These are phyloP conservation scores for Entomortierella beljakovae DNA, from an alignment of 192 early-diverging fungal species.

Conservation along the genomic window DNA sequence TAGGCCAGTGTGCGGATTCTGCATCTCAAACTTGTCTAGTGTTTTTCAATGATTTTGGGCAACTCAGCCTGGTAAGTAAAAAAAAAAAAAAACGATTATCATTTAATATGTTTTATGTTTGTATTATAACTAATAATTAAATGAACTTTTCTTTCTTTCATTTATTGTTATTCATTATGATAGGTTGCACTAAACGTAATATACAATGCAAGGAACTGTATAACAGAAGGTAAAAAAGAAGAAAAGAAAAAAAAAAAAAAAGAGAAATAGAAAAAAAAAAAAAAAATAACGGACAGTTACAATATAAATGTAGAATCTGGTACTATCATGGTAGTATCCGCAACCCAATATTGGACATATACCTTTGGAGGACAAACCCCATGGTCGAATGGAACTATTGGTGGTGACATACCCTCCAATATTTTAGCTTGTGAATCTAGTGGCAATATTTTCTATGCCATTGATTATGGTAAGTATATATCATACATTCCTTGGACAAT, in stretches of 20 bases:
- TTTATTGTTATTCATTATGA: neutral
- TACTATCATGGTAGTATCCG: too few species aligned
- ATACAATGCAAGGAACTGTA: too few species aligned
- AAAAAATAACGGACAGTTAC: too few species aligned
- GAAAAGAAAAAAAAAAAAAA: too few species aligned
- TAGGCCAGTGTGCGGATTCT: neutral
- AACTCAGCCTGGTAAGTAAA: neutral
- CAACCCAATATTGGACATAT: too few species aligned
- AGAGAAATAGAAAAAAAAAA: too few species aligned
- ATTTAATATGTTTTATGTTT: neutral
- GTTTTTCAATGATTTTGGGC: neutral
- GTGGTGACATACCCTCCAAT: neutral
- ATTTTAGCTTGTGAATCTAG: conserved; percentile 9
- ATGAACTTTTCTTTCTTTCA: neutral
- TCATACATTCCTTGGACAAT: too few species aligned
- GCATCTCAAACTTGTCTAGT: conserved; percentile 5
- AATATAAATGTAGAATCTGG: too few species aligned
- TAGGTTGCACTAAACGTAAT: neutral
- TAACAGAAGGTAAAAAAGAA: too few species aligned
- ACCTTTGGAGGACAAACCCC: neutral
- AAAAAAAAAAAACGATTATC: neutral
- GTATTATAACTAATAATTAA: neutral
- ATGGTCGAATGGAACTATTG: neutral
- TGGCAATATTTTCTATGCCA: conserved; percentile 4
- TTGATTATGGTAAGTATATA: neutral